Evolutionary conservation across 345 rosid species (phyloP), one percentile per base, ranked within the genome.

Genomic region (Hypericum androsaemum): DNA sequence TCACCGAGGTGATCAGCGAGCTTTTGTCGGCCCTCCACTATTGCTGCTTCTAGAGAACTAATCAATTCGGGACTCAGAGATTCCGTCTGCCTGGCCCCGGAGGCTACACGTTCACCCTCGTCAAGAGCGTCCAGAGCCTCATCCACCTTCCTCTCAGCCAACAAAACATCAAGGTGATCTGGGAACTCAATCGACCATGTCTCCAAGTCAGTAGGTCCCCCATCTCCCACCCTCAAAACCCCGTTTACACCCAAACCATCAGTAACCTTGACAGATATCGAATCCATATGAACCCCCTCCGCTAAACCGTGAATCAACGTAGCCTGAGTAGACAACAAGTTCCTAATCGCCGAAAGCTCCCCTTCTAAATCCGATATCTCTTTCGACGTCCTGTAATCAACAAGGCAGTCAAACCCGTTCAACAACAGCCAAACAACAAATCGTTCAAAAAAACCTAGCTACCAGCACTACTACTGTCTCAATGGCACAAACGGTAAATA

Each of bases 311-410:
- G 97, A 67, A 94, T 88, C 64, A 88, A 62, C 52, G 95, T 78
- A 43, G 97, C 92, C 73, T 94, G 99, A 47, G 95, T 94, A 22
- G 99, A 88, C 44, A 94, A 76, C 65, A 88, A 73, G 64, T 76
- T 94, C 71, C 99, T 73, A 58, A 94, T 94, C 56, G 99, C 80
- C 36, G 84, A 80, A 46, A 94, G 83, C 73, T 94, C 99, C 65
- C 97, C 99, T 62, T 94, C 99, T 58, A 94, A 78, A 68, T 94
- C 99, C 0, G 97, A 94, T 77, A 94, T 94, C 80, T 94, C 99
- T 66, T 82, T 94, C 0, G 99, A 94, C 10, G 99, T 94, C 22
- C 99, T 94, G 79, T 70, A 57, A 59, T 38, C 53, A 65, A 66
- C 43, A 63, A 61, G n/a, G n/a, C n/a, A n/a, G n/a, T n/a, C n/a